Conservation (phyloP, 164 flowering plant genomes). For the Vitis riparia region DNA sequence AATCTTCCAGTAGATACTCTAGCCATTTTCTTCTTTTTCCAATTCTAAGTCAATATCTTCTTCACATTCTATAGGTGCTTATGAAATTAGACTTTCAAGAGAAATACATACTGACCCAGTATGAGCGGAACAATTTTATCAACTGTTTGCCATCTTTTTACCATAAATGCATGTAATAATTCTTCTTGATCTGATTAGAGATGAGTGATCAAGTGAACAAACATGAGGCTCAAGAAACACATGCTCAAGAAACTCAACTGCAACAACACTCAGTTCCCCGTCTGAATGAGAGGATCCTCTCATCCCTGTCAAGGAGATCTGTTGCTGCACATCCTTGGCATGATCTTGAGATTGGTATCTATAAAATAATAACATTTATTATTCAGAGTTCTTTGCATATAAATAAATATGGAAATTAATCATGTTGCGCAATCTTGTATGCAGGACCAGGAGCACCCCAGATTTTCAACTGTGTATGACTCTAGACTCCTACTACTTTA, state of each 20-base stretch:
- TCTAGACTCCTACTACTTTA: not conserved
- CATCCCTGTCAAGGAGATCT: conserved; percentile 74
- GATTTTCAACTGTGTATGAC: conserved; percentile 53
- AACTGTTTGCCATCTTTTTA: not conserved
- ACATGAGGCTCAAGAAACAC: conserved; percentile 6
- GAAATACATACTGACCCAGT: too few relatives aligned
- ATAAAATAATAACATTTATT: not conserved
- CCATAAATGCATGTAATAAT: not conserved
- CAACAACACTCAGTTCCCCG: conserved; percentile 32
- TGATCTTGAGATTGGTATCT: conserved; percentile 78
- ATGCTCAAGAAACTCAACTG: not conserved
- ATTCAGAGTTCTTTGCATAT: not conserved
- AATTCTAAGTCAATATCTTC: too few relatives aligned
- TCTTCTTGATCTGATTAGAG: conserved; percentile 4
- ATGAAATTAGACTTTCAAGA: too few relatives aligned
- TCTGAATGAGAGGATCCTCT: conserved; percentile 69
- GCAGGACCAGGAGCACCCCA: conserved; percentile 73
- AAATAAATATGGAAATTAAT: not conserved
- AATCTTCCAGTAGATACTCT: too few relatives aligned
- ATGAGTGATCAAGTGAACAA: conserved; percentile 36
- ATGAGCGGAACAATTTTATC: not conserved
- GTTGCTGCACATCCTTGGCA: conserved; percentile 91
- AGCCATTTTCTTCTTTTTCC: too few relatives aligned
- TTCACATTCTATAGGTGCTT: too few relatives aligned
- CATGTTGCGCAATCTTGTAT: conserved; percentile 10